Evolutionary conservation across 2,329 filamentous ascomycete species (phyloP).

Genomic region (Venturia nashicola): DNA sequence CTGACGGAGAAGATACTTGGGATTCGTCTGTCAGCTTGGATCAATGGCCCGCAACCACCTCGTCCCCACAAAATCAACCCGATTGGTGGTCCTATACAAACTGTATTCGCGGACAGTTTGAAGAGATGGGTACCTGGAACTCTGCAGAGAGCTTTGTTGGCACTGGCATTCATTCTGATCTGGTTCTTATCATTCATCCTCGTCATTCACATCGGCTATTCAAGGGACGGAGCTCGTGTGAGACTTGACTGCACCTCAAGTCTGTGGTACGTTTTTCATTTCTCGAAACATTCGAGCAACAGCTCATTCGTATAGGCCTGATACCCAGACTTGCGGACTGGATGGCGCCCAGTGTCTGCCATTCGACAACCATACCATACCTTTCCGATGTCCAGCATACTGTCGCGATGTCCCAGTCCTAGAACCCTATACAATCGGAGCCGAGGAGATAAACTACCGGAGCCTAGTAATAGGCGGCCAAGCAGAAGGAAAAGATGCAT

Average conservation of each 20-base stretch:
- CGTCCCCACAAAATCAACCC: neutral
- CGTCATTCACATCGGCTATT: neutral
- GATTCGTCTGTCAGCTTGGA: neutral
- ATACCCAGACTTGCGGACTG: constrained; percentile 1
- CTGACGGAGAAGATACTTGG: neutral
- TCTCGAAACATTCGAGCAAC: neutral
- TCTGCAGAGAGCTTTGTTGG: neutral
- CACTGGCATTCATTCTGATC: neutral
- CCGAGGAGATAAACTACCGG: constrained; percentile 50
- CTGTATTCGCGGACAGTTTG: neutral
- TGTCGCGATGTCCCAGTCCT: constrained; percentile 35
- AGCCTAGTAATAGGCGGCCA: constrained; percentile 57
- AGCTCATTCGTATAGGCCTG: neutral
- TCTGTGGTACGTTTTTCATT: neutral
- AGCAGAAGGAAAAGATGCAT: constrained; percentile 9
- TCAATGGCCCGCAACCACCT: neutral
- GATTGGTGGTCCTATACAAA: neutral
- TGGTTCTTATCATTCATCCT: constrained; percentile 1
- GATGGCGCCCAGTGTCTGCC: constrained; percentile 45
- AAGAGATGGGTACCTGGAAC: neutral
- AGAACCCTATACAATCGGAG: constrained; percentile 39
- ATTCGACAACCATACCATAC: constrained; percentile 37
- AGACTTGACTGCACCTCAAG: constrained; percentile 1
- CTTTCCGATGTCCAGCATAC: constrained; percentile 45
- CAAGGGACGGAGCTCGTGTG: neutral